Base-by-base conservation (phyloP, 176 grass and related monocot genomes). In the Rhipidocladum racemiflorum region DNA sequence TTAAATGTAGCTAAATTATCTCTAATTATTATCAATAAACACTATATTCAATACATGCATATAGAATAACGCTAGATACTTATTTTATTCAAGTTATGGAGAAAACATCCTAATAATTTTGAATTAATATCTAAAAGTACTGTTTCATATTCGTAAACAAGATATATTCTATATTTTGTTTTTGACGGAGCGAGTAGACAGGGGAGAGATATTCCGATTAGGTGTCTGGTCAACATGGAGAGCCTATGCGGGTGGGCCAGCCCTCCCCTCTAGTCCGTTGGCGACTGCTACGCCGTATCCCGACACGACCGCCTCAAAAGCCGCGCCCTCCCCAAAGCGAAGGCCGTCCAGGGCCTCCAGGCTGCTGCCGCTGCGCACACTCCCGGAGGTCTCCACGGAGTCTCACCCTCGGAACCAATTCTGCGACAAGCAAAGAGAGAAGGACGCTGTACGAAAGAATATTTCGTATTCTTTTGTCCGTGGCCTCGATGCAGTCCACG, bases 401-500 rank as follows among this genome's bases (percentile, higher is more conserved):
- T 18, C 48, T 18, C 17, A 5, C 16, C 16, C 5, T 4, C 16
- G 5, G 15, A 18, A 50, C 5, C 17, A 54, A 54, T 21, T 20
- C 49, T 20, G 17, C 49, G 49, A 20, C 7, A 7, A 20, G 17
- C 0, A 20, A 51, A 51, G 4, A 45, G 44, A 45, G 13, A 14
- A 14, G 6, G 49, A 51, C 20, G 20, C 51, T 55, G 20, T n/a
- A 55, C 2, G 20, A 55, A 0, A n/a, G 20, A 9, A 55, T n/a
- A n/a, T n/a, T 9, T 9, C 20, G 7, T n/a, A 17, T 54, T 54
- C 2, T 54, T 55, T n/a, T n/a, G 2, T 82, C 85, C 34, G 74
- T 76, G 14, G 83, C 72, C 14, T 72, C 88, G 70, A 81, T 72
- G 87, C 38, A 8, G 43, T 54, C 77, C 48, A 85, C 55, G 77